These are phyloP conservation scores for Cyberlindnera xishuangbannaensis DNA, from an alignment of 805 yeast genomes.

Conservation along the genomic window DNA sequence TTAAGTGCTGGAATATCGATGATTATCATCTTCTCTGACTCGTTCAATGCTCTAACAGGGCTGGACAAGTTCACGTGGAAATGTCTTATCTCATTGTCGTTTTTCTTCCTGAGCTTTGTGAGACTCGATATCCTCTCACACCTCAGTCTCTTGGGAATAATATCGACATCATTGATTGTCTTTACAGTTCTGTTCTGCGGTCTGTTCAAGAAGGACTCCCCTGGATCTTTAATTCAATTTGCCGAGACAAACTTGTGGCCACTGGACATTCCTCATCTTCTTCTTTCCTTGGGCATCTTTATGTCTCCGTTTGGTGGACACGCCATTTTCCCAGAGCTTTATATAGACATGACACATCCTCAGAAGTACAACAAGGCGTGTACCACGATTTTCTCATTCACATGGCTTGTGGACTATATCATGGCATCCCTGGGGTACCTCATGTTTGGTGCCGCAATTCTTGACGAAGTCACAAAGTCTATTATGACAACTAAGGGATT, in stretches of 20 bases:
- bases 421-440: conserved; percentile 65
- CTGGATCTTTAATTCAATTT: conserved; percentile 50
- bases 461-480: conserved; percentile 75
- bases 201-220: conserved; percentile 32
- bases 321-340: conserved; percentile 74
- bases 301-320: conserved; percentile 85
- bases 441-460: conserved; percentile 70
- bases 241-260: conserved; percentile 41
- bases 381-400: conserved; percentile 49
- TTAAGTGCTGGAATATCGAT: conserved; percentile 56
- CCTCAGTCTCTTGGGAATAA: conserved; percentile 51
- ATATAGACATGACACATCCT: conserved; percentile 72
- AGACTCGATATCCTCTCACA: conserved; percentile 51
- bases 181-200: conserved; percentile 45
- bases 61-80: conserved; percentile 37
- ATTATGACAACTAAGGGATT: conserved; percentile 60
- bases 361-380: conserved; percentile 48
- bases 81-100: conserved; percentile 30
- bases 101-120: conserved; percentile 46
- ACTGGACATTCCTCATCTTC: conserved; percentile 29
- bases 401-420: conserved; percentile 51
- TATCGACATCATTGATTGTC: conserved; percentile 47
- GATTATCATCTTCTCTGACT: conserved; percentile 55
- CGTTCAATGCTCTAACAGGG: conserved; percentile 45
- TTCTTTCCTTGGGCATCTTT: conserved; percentile 55